A percentile compares a stretch with the other conserved stretches of the same genome.
phyloP scores from a whole-genome alignment of 208 protist genomes.

The Acanthamoeba pearcei region DNA sequence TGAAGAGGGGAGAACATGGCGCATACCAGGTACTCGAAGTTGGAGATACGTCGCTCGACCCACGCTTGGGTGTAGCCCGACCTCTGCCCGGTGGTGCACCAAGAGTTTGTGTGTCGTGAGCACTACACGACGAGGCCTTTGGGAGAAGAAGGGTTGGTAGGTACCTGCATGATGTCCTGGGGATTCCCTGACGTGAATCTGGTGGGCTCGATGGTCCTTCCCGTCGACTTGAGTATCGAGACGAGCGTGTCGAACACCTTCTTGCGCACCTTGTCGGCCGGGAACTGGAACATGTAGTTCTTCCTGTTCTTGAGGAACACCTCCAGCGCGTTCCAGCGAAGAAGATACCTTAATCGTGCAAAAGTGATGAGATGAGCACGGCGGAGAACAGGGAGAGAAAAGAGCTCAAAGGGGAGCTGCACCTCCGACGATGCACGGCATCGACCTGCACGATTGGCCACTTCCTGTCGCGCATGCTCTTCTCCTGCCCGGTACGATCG shows the following conservation, averaged over 20 bases:
- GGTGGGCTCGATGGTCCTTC: constrained; percentile 88
- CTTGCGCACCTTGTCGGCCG: constrained; percentile 42
- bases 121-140: no score
- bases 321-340: constrained; percentile 93
- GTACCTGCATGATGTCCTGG: constrained; percentile 94
- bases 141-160: constrained; percentile 82
- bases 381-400: not conserved
- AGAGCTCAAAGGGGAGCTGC: no score
- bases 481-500: not conserved
- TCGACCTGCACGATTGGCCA: constrained; percentile 30
- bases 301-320: constrained; percentile 92
- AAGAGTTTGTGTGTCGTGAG: not conserved
- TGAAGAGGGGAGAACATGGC: not conserved
- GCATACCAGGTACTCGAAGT: constrained; percentile 98
- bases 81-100: constrained; percentile 86
- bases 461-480: constrained; percentile 45
- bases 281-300: constrained; percentile 94
- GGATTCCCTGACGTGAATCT: constrained; percentile 83
- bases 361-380: not conserved
- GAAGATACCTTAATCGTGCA: constrained; percentile 90
- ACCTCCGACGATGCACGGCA: constrained; percentile 37
- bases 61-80: constrained; percentile 92
- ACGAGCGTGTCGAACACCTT: constrained; percentile 76
- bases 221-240: constrained; percentile 19
- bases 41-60: constrained; percentile 93